A percentile compares a stretch with the other conserved stretches of the same genome.
phyloP scores from a whole-genome alignment of 139 green algal species.

The Coelastrella sp. region DNA sequence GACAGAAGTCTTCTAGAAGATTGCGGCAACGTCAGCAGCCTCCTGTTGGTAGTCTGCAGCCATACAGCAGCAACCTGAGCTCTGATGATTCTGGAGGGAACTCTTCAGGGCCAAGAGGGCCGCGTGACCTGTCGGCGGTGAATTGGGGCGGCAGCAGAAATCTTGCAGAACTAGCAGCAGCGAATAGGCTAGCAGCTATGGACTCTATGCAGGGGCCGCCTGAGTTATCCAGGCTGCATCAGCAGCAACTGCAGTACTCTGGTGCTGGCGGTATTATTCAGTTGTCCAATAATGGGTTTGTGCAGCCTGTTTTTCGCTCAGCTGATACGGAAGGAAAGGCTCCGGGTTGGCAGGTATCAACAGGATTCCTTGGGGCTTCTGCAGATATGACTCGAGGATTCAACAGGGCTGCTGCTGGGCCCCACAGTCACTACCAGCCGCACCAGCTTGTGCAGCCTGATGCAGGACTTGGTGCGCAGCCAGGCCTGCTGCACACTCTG shows the following conservation, averaged over 20 bases:
- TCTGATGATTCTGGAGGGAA: neutral
- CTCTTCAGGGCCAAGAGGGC: neutral
- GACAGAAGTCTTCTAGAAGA: neutral
- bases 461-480: neutral
- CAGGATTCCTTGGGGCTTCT: neutral
- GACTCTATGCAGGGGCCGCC: neutral
- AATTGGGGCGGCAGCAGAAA: neutral
- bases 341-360: slow-evolving; percentile 36
- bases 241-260: neutral
- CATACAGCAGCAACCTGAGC: no score
- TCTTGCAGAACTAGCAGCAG: neutral
- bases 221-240: neutral
- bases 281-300: neutral
- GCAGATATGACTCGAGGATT: no score
- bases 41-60: no score
- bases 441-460: no score
- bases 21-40: slow-evolving; percentile 11
- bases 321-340: neutral
- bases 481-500: neutral
- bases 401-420: no score
- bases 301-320: neutral
- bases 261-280: neutral
- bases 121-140: neutral
- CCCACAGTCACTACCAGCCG: no score
- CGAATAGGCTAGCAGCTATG: neutral